A percentile compares a stretch with the other conserved stretches of the same genome.
Conservation (phyloP, 2,329 filamentous ascomycete species). For the Aspergillus ochraceus region DNA sequence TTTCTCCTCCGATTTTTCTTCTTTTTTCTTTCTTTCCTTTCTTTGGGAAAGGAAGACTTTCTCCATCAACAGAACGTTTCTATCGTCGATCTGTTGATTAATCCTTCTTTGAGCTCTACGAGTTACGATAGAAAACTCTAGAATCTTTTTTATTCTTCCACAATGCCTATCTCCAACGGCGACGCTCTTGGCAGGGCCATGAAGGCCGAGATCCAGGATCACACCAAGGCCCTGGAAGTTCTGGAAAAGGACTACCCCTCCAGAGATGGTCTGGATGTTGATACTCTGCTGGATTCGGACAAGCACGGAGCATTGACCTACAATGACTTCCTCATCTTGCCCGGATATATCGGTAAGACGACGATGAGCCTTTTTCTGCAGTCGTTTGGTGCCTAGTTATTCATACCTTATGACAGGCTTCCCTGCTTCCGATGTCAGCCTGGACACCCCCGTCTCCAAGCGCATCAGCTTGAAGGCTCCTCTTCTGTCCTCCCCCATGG, state of each 20-base stretch:
- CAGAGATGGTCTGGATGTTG: constrained; percentile 82
- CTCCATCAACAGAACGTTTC: constrained; percentile 58
- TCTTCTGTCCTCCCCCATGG: constrained; percentile 97
- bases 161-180: constrained; percentile 73
- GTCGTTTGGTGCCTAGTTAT: constrained; percentile 17
- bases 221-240: constrained; percentile 72
- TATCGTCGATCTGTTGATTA: constrained; percentile 47
- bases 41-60: constrained; percentile 60
- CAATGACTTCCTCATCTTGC: constrained; percentile 96
- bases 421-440: constrained; percentile 79
- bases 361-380: constrained; percentile 1
- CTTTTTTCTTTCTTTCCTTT: constrained; percentile 49
- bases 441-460: constrained; percentile 93
- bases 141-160: constrained; percentile 37
- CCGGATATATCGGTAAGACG: constrained; percentile 82
- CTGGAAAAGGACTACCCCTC: constrained; percentile 74
- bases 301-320: constrained; percentile 93
- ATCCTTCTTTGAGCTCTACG: constrained; percentile 26
- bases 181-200: constrained; percentile 52
- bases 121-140: constrained; percentile 27
- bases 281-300: constrained; percentile 86
- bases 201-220: constrained; percentile 65
- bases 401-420: constrained; percentile 60
- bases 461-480: constrained; percentile 94
- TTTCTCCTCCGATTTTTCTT: constrained; percentile 35